Evolutionary conservation across 768 basidiomycete genomes (phyloP), one percentile per base, ranked within the genome.

Genomic region (Xerocomellus amylosporus): DNA sequence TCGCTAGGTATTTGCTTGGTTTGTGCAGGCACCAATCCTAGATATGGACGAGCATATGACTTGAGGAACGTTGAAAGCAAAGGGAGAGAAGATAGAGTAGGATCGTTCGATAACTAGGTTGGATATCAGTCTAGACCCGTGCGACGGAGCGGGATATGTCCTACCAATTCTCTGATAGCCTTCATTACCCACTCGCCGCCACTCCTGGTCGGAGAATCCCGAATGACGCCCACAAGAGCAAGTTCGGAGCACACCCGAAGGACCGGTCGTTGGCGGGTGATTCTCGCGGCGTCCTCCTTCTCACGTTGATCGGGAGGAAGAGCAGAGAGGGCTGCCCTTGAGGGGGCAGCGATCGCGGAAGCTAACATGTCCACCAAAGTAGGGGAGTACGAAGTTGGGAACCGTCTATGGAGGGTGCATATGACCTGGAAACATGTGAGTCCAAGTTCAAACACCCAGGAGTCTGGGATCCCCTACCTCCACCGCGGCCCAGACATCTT

Each of bases 101-200:
- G 88, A 65, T 98, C 95, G 66, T 88, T 89, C 1, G 91, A 90
- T 42, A 98, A 73, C 94, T 98, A 61, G 26, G 36, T 58, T 56
- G 53, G 28, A 36, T 22, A 22, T 64, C 41, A 61, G 57, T 54
- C 45, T 59, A 20, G 52, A 55, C 42, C 19, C 22, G 46, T 43
- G 46, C 48, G 54, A 58, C 64, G 54, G 22, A 44, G 38, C 8
- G 24, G 30, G 49, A 43, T 8, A 20, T 26, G 24, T 77, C 84
- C 57, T 68, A 95, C 96, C 68, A 99, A 73, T 48, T 93, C 93
- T 64, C 86, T 90, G 52, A 96, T 58, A 0, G 81, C 77, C 62
- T 88, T 93, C 83, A 92, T 90, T n/a, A 96, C 82, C 83, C 89
- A 90, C 71, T 94, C 90, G 45, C 90, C 87, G 38, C 85, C 87